Evolutionary conservation across 2,329 filamentous ascomycete genomes (phyloP).

Genomic region (Pseudogymnoascus sp.): DNA sequence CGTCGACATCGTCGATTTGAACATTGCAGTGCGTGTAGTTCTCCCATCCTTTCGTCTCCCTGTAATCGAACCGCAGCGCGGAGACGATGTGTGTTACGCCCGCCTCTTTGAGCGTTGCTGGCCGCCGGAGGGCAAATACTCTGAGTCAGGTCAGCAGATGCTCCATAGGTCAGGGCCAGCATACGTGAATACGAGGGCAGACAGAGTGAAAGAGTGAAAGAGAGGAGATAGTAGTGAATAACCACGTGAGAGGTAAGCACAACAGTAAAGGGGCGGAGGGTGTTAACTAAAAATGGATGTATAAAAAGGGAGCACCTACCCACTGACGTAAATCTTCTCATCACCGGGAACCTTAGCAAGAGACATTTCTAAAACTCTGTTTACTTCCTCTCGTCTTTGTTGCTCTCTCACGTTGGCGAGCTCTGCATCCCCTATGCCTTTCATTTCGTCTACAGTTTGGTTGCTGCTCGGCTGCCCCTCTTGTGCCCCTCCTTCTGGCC

Average conservation of each 20-base stretch:
- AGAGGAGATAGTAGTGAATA: not conserved
- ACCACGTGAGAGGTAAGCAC: not conserved
- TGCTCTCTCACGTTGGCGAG: not conserved
- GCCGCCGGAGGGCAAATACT: conserved; percentile 70
- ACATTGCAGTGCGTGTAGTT: conserved; percentile 68
- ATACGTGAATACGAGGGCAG: not conserved
- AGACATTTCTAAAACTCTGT: conserved; percentile 38
- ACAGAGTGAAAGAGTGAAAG: not conserved
- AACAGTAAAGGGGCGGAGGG: not conserved
- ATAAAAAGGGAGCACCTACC: conserved; percentile 44
- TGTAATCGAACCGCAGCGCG: conserved; percentile 58
- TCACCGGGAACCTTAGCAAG: conserved; percentile 63
- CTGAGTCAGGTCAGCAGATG: conserved; percentile 37
- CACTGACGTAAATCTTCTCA: conserved; percentile 69
- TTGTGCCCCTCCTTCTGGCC: not conserved
- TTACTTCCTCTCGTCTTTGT: not conserved
- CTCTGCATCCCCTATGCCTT: not conserved
- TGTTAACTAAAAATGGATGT: conserved; percentile 9
- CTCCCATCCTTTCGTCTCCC: conserved; percentile 45
- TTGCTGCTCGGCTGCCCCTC: conserved; percentile 1
- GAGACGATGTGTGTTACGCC: conserved; percentile 90
- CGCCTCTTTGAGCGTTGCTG: conserved; percentile 59
- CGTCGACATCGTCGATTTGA: conserved; percentile 83
- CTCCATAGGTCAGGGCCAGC: not conserved
- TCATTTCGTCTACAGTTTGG: not conserved